Evolutionary conservation across 306 rosid species (phyloP).

Genomic region (cucumber (Cucumis sativus)): Cucumber_9930_V3 NC_026658.2:7333501-7334000

Average conservation of each 20-base stretch:
- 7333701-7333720: background rate
- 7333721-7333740: background rate
- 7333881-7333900: slow-evolving; percentile 87
- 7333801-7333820: background rate
- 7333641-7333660: background rate
- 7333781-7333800: background rate
- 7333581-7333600: background rate
- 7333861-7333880: slow-evolving; percentile 84
- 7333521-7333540: background rate
- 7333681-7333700: background rate
- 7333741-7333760: background rate
- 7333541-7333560: background rate
- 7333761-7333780: background rate
- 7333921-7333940: background rate
- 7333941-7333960: background rate
- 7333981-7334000: slow-evolving; percentile 66
- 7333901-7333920: slow-evolving; percentile 30
- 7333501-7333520: background rate
- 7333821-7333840: background rate
- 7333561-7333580: background rate
- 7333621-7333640: background rate
- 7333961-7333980: slow-evolving; percentile 61
- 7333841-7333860: slow-evolving; percentile 73
- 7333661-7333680: background rate
- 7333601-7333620: background rate